A percentile compares a stretch with the other conserved stretches of the same genome.
These are phyloP conservation scores for Choiromyces venosus DNA, from an alignment of 495 filamentous ascomycete species.

Conservation along the genomic window DNA sequence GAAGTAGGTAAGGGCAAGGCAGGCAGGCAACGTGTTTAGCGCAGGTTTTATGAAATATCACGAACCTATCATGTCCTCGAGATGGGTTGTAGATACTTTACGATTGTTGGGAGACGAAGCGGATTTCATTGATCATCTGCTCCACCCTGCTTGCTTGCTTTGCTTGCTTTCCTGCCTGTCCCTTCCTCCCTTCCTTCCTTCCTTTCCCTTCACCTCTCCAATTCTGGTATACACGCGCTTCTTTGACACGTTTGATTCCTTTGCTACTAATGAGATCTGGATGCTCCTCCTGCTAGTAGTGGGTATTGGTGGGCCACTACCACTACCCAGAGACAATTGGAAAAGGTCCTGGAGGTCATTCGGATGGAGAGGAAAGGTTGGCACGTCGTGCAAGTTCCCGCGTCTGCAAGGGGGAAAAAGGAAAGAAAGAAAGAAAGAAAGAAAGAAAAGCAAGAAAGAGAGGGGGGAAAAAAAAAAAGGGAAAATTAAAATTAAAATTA, in stretches of 20 bases:
- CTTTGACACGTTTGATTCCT: slow-evolving; percentile 34
- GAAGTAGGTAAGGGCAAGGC: slow-evolving; percentile 4
- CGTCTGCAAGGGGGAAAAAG: slow-evolving; percentile 34
- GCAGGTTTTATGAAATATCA: slow-evolving; percentile 14
- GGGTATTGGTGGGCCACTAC: background rate
- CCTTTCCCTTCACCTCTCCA: no score
- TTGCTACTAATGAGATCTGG: slow-evolving; percentile 29
- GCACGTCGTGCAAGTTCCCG: slow-evolving; percentile 38
- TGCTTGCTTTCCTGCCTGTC: no score
- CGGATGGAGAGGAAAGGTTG: slow-evolving; percentile 17
- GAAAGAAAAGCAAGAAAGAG: slow-evolving; percentile 12
- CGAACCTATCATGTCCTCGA: background rate
- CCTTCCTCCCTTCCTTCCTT: background rate
- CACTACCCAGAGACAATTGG: background rate
- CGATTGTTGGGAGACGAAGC: slow-evolving; percentile 32
- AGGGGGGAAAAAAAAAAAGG: slow-evolving; percentile 2
- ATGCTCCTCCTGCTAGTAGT: background rate
- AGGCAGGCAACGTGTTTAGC: slow-evolving; percentile 35
- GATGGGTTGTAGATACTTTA: background rate
- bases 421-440: slow-evolving; percentile 18
- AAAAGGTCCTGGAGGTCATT: slow-evolving; percentile 18
- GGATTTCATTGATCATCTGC: slow-evolving; percentile 35
- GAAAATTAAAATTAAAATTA: background rate
- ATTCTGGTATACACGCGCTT: slow-evolving; percentile 31
- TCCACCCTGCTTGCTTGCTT: no score